These are phyloP conservation scores for Achlya hypogyna DNA, from an alignment of 352 stramenopile genomes.

Conservation along the genomic window DNA sequence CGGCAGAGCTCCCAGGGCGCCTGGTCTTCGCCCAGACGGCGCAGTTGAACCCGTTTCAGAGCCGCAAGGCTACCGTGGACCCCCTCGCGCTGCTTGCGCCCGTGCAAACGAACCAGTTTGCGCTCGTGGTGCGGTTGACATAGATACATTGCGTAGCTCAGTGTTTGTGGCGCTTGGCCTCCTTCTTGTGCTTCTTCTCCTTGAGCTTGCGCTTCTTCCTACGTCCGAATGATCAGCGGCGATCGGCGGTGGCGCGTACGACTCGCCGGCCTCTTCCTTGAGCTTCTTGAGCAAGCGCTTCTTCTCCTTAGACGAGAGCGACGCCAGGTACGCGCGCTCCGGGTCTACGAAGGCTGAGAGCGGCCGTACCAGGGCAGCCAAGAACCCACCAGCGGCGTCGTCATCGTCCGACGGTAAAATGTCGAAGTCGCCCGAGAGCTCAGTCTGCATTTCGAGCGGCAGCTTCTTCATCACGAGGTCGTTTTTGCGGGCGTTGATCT, in stretches of 20 bases:
- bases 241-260: conserved; percentile 1
- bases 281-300: conserved; percentile 50
- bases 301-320: conserved; percentile 59
- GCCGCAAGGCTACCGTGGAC: conserved; percentile 27
- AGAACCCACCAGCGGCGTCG: conserved; percentile 9
- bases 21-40: conserved; percentile 29
- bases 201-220: conserved; percentile 30
- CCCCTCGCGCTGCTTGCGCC: neutral
- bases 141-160: neutral
- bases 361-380: neutral
- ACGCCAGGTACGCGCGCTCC: conserved; percentile 42
- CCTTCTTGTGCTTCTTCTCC: conserved; percentile 16
- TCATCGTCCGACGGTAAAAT: conserved; percentile 66
- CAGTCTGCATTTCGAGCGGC: conserved; percentile 27
- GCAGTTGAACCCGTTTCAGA: conserved; percentile 51
- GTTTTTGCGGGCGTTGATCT: conserved; percentile 40
- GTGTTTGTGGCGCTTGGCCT: conserved; percentile 15
- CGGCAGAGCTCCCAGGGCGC: neutral
- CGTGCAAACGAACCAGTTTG: conserved; percentile 17
- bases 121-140: neutral
- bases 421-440: conserved; percentile 33
- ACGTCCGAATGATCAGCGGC: conserved; percentile 13
- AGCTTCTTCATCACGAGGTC: conserved; percentile 52
- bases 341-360: conserved; percentile 26
- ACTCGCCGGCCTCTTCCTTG: conserved; percentile 29